Percentiles rank a stretch among this genome's conserved stretches.
These are phyloP conservation scores for Euphorbia corollata DNA, from an alignment of 441 rosid species.

Conservation along the genomic window DNA sequence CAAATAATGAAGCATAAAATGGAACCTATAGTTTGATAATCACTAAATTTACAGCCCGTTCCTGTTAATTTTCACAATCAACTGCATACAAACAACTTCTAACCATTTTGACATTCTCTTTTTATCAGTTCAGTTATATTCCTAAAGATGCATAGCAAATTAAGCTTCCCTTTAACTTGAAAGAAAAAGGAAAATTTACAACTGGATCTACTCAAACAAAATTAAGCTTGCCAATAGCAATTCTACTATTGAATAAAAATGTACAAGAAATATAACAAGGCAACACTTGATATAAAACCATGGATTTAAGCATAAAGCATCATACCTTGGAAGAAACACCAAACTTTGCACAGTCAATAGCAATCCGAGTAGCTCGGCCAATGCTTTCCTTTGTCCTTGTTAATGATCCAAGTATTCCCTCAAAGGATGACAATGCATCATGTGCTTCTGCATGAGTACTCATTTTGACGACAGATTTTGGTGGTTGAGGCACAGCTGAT, in stretches of 20 bases:
- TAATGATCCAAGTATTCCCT: slow-evolving; percentile 53
- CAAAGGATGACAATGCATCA: slow-evolving; percentile 56
- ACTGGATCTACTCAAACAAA: not conserved
- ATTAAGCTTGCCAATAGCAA: not conserved
- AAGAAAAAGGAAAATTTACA: not conserved
- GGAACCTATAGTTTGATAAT: not conserved
- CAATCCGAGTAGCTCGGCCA: slow-evolving; percentile 84
- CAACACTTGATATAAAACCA: slow-evolving; percentile 1
- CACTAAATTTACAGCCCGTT: no score
- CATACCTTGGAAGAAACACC: slow-evolving; percentile 70
- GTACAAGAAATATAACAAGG: not conserved
- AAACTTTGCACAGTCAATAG: slow-evolving; percentile 78
- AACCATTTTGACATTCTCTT: not conserved
- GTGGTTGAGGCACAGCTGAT: slow-evolving; percentile 31
- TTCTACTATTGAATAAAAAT: not conserved
- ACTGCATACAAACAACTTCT: no score
- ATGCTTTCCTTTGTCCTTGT: slow-evolving; percentile 94
- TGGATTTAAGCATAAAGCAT: slow-evolving; percentile 6
- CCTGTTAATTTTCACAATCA: no score
- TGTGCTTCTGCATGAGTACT: slow-evolving; percentile 46
- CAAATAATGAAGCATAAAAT: not conserved
- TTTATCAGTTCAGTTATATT: not conserved
- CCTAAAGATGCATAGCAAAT: not conserved
- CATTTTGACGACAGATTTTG: slow-evolving; percentile 40
- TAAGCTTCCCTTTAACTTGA: not conserved